These are phyloP conservation scores for Castanea mollissima DNA, from an alignment of 306 rosid species.

Conservation along the genomic window DNA sequence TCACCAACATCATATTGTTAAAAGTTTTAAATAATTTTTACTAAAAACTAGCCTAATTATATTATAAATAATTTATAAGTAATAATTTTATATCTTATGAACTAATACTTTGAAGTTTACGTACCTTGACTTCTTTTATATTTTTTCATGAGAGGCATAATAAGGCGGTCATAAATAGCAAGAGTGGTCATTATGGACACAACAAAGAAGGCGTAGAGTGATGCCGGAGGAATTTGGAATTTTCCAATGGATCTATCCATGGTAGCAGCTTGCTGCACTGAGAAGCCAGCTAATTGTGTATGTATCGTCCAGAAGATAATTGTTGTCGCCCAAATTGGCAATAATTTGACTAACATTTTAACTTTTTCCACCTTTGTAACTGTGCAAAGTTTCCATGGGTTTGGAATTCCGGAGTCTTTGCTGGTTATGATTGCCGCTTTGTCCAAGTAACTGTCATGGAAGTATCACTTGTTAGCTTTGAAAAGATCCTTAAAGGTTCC, in stretches of 20 bases:
- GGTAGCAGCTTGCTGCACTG: background rate
- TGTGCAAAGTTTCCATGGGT: conserved; percentile 1
- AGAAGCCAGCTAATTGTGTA: background rate
- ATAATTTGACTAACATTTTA: background rate
- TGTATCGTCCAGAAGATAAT: background rate
- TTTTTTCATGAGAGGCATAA: background rate
- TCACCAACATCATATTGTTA: no score
- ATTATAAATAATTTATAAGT: no score
- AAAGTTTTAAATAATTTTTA: no score
- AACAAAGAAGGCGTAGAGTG: background rate
- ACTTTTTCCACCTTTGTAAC: conserved; percentile 24
- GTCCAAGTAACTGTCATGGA: conserved; percentile 2
- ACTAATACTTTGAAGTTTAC: no score
- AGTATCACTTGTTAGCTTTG: background rate
- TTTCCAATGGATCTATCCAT: background rate
- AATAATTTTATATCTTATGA: no score
- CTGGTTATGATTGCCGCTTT: background rate
- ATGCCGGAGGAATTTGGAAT: background rate
- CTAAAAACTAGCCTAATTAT: no score
- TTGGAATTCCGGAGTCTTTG: background rate
- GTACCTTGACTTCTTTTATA: background rate
- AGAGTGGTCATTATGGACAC: background rate
- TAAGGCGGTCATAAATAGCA: background rate
- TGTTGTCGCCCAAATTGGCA: conserved; percentile 1
- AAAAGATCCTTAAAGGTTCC: no score